Percentiles rank a stretch among this genome's conserved stretches.
These are phyloP conservation scores for Chalciporus chontae DNA, from an alignment of 768 basidiomycete genomes.

Conservation along the genomic window DNA sequence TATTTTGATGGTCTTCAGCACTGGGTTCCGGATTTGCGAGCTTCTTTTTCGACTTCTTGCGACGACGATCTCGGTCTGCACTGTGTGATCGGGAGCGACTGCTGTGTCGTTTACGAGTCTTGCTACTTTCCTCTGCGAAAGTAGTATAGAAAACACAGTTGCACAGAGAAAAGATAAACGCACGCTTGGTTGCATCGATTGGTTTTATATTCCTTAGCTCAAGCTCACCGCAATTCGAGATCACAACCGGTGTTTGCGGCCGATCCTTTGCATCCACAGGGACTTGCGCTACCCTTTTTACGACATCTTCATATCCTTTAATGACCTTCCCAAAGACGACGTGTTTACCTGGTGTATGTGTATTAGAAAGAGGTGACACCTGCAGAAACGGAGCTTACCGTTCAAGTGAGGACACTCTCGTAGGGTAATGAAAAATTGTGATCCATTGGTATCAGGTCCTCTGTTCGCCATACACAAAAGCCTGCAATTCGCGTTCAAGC, in stretches of 20 bases:
- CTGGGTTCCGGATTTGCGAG: constrained; percentile 1
- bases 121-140: constrained; percentile 7
- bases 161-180: not conserved
- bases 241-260: constrained; percentile 61
- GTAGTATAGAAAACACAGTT: not conserved
- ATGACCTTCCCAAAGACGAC: constrained; percentile 56
- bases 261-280: constrained; percentile 74
- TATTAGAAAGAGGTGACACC: not conserved
- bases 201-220: constrained; percentile 48
- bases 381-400: constrained; percentile 39
- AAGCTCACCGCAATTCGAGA: constrained; percentile 82
- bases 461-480: constrained; percentile 90
- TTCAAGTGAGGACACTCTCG: constrained; percentile 70
- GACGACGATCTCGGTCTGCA: constrained; percentile 24
- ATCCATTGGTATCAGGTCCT: constrained; percentile 80
- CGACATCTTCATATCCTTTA: constrained; percentile 57
- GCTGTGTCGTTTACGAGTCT: constrained; percentile 20
- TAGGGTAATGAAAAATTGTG: constrained; percentile 85
- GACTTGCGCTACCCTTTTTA: constrained; percentile 56
- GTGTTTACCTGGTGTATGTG: constrained; percentile 46
- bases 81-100: constrained; percentile 28
- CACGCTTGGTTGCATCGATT: constrained; percentile 14
- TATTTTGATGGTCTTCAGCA: constrained; percentile 8
- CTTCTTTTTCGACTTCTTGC: constrained; percentile 27
- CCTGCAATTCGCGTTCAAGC: constrained; percentile 28